Percentiles rank a stretch among this genome's conserved stretches.
phyloP scores from a whole-genome alignment of 2,329 filamentous ascomycete genomes.

The Didymella pinodella region DNA sequence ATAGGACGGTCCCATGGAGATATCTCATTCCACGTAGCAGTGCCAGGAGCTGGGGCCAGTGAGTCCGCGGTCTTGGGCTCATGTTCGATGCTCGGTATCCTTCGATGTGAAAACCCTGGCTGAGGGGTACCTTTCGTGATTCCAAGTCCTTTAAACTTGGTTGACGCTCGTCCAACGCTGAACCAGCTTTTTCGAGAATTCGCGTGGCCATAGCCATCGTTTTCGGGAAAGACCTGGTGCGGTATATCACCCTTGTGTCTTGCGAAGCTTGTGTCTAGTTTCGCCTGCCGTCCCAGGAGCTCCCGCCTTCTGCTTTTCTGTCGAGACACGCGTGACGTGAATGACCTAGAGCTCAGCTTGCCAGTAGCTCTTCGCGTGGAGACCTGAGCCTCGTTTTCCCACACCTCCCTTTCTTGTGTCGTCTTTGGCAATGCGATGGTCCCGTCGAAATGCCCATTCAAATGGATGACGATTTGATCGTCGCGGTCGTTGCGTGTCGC shows the following conservation, averaged over 20 bases:
- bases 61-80: slow-evolving; percentile 43
- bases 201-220: slow-evolving; percentile 32
- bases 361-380: slow-evolving; percentile 39
- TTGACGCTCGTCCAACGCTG: slow-evolving; percentile 37
- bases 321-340: slow-evolving; percentile 47
- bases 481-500: slow-evolving; percentile 24
- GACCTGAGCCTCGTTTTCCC: slow-evolving; percentile 39
- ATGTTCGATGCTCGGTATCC: slow-evolving; percentile 27
- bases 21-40: slow-evolving; percentile 57
- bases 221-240: slow-evolving; percentile 54
- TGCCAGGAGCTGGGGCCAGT: slow-evolving; percentile 39
- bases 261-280: slow-evolving; percentile 72
- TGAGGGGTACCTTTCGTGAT: slow-evolving; percentile 48
- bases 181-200: slow-evolving; percentile 44
- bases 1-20: slow-evolving; percentile 76
- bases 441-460: slow-evolving; percentile 35
- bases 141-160: slow-evolving; percentile 44
- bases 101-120: slow-evolving; percentile 30
- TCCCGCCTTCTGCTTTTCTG: slow-evolving; percentile 68
- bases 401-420: slow-evolving; percentile 26
- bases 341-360: slow-evolving; percentile 46
- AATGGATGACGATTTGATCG: slow-evolving; percentile 40
- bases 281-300: slow-evolving; percentile 65
- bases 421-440: slow-evolving; percentile 29
- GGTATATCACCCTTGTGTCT: slow-evolving; percentile 55